These are phyloP conservation scores for Alliaria petiolata DNA, from an alignment of 345 rosid genomes.

Conservation along the genomic window DNA sequence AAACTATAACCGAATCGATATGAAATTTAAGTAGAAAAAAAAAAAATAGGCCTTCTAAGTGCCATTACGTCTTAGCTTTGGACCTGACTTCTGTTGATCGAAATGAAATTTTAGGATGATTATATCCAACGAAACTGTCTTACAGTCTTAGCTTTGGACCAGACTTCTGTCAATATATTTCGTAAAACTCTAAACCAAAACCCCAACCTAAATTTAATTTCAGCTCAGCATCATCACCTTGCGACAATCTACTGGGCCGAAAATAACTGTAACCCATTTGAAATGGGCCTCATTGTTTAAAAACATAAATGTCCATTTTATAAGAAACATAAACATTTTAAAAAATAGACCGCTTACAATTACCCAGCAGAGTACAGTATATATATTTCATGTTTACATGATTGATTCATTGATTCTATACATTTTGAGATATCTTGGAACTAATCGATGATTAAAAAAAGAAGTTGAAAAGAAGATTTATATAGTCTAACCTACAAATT, in stretches of 20 bases:
- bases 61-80: too few species aligned
- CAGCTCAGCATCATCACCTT: background rate
- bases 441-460: background rate
- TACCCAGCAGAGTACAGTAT: too few species aligned
- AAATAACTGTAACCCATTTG: conserved; percentile 9
- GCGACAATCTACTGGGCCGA: too few species aligned
- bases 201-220: background rate
- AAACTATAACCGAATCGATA: background rate
- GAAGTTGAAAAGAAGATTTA: background rate
- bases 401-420: conserved; percentile 4
- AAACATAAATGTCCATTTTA: too few species aligned
- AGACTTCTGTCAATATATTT: background rate
- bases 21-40: too few species aligned
- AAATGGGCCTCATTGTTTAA: background rate
- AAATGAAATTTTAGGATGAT: too few species aligned
- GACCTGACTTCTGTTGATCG: too few species aligned
- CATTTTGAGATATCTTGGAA: background rate
- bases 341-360: too few species aligned
- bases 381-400: too few species aligned
- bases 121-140: too few species aligned
- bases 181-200: background rate
- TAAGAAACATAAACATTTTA: too few species aligned
- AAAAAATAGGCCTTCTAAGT: too few species aligned
- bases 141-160: background rate
- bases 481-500: conserved; percentile 2